Evolutionary conservation across 1,139 yeast genomes (phyloP).

Genomic region (Kazachstania sp.): DNA sequence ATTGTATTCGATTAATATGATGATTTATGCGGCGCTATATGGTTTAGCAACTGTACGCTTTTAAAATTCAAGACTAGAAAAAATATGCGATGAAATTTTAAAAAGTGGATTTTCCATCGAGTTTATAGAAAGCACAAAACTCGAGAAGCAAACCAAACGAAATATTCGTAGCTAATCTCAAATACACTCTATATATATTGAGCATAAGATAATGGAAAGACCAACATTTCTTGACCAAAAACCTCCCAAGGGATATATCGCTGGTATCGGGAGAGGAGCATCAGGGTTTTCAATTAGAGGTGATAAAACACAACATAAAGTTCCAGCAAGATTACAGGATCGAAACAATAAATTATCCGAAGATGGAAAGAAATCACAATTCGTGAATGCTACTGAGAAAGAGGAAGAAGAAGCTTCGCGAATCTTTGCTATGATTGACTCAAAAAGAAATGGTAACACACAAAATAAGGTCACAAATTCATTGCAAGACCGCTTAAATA

Average conservation of each 20-base stretch:
- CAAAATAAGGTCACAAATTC: conserved; percentile 28
- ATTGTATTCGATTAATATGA: too few species aligned
- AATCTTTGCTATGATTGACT: conserved; percentile 59
- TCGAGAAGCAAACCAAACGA: too few species aligned
- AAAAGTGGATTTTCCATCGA: too few species aligned
- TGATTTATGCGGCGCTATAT: too few species aligned
- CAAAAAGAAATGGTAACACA: conserved; percentile 38
- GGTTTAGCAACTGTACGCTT: too few species aligned
- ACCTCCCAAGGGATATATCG: conserved; percentile 84
- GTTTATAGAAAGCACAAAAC: too few species aligned
- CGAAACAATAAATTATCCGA: conserved; percentile 31
- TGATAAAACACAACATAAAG: conserved; percentile 36
- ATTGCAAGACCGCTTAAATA: conserved; percentile 16
- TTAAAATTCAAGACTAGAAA: too few species aligned
- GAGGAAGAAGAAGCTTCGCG: conserved; percentile 53
- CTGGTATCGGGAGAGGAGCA: conserved; percentile 95
- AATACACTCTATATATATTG: not conserved
- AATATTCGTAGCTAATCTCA: too few species aligned
- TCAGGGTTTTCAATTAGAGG: conserved; percentile 84
- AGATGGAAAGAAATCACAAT: conserved; percentile 36
- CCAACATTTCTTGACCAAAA: conserved; percentile 65
- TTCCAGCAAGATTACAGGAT: conserved; percentile 5
- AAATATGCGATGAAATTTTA: too few species aligned
- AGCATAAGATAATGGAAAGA: conserved; percentile 13
- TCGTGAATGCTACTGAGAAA: not conserved